Base-by-base conservation (phyloP, 2,329 filamentous ascomycete species). In the Apiospora phragmitis region DNA sequence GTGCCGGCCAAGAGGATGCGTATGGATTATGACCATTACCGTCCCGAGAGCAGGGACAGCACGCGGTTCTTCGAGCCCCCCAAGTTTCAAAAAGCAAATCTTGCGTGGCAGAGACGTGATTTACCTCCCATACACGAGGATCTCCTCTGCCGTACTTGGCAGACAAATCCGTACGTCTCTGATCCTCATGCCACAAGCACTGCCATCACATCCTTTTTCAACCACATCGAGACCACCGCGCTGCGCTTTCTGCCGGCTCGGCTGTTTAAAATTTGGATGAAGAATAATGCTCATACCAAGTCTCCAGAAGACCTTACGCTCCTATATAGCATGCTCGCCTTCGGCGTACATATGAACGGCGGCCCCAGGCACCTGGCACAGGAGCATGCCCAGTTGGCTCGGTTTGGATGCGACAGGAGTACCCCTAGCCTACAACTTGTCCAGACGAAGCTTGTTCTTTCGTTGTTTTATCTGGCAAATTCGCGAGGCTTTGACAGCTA, bases 361-460 rank as follows among this genome's bases (percentile, higher is more conserved):
- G 82, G 82, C 8, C 77, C 79, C 1, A 80, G 78, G 69, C 73
- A 78, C 29, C 81, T 81, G 49, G 82, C 82, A 8, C 79, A 76
- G 66, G 81, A 83, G 69, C 84, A 84, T 67, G 81, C 83, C 4
- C 82, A 84, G 47, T 87, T 91, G 67, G 89, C 90, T 4, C 83
- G 85, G 35, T 87, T 87, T 74, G 89, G 87, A 2, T 83, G 86
- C 59, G 83, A 87, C 55, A 82, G 83, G 68, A 83, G 83, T 42
- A 82, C 77, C 9, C 85, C 89, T 71, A 88, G 83, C 70, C 79
- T 94, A 67, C 90, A 93, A 74, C 81, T 93, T 62, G 89, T 91
- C 16, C 92, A 94, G 77, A 88, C 87, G 65, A 87, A 90, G 69
- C 81, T 94, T n/a, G 83, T 93, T 21, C 84, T 94, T 49, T 87